Evolutionary conservation across 768 basidiomycete species (phyloP).

Genomic region (Lepiota venenata): DNA sequence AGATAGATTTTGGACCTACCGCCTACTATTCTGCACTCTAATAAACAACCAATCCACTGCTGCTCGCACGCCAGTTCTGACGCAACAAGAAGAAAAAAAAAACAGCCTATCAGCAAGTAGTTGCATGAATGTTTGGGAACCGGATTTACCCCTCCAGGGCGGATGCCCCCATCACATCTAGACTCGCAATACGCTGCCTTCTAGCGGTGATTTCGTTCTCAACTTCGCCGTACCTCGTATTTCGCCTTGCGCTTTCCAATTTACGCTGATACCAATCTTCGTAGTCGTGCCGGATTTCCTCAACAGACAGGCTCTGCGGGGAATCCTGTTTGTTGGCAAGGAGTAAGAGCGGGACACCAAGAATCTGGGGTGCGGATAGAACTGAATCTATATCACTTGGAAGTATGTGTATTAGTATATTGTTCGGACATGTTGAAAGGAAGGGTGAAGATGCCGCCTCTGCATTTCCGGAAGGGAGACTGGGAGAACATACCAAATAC

Average conservation of each 20-base stretch:
- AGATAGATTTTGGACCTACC: constrained; percentile 32
- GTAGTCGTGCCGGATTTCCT: constrained; percentile 88
- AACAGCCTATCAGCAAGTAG: not conserved
- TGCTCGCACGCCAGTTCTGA: constrained; percentile 82
- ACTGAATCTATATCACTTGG: constrained; percentile 60
- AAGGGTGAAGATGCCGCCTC: not conserved
- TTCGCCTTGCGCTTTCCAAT: constrained; percentile 62
- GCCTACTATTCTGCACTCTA: constrained; percentile 85
- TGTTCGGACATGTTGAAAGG: not conserved
- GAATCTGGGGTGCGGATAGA: constrained; percentile 84
- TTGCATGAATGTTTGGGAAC: not conserved
- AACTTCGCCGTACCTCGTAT: constrained; percentile 40
- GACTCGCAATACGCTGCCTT: constrained; percentile 62
- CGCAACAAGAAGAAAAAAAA: not conserved
- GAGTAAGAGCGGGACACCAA: constrained; percentile 86
- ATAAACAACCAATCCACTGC: constrained; percentile 96
- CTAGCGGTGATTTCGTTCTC: constrained; percentile 42
- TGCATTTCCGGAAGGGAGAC: not conserved
- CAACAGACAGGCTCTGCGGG: constrained; percentile 74
- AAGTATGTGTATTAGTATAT: constrained; percentile 5
- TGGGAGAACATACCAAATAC: constrained; percentile 75
- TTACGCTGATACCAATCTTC: constrained; percentile 83
- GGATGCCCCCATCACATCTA: constrained; percentile 89
- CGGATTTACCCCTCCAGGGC: constrained; percentile 81
- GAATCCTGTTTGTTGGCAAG: constrained; percentile 97